Evolutionary conservation across 768 basidiomycete genomes (phyloP).

Genomic region (Tylopilus sp.): DNA sequence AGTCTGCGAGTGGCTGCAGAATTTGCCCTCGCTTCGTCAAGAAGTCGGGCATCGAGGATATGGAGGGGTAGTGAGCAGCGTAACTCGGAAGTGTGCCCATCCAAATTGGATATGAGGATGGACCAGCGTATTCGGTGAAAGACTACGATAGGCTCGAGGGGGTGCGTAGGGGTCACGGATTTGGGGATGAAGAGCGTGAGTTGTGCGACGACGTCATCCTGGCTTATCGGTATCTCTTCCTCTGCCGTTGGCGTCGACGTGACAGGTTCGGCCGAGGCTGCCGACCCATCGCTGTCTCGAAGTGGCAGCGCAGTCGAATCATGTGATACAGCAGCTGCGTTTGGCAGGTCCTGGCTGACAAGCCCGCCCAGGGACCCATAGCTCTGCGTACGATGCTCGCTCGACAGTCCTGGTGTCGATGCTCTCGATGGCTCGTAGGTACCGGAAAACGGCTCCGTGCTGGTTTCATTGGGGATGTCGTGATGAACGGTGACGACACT

Average conservation of each 20-base stretch:
- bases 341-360: slow-evolving; percentile 14
- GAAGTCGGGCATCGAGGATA: slow-evolving; percentile 69
- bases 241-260: slow-evolving; percentile 2
- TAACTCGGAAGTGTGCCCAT: slow-evolving; percentile 93
- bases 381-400: slow-evolving; percentile 15
- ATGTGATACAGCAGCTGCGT: slow-evolving; percentile 12
- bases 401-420: slow-evolving; percentile 16
- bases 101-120: slow-evolving; percentile 76
- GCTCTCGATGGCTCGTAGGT: background rate
- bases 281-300: background rate
- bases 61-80: slow-evolving; percentile 89
- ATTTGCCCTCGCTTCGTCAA: slow-evolving; percentile 70
- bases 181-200: slow-evolving; percentile 60
- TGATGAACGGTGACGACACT: slow-evolving; percentile 62
- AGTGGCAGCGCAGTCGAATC: slow-evolving; percentile 3
- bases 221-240: slow-evolving; percentile 26
- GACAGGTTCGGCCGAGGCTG: slow-evolving; percentile 6
- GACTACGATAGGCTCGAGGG: slow-evolving; percentile 70
- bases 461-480: slow-evolving; percentile 60
- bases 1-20: slow-evolving; percentile 70
- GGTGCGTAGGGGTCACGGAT: slow-evolving; percentile 64
- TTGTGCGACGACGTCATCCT: slow-evolving; percentile 55
- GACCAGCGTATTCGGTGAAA: slow-evolving; percentile 80
- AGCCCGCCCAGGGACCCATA: slow-evolving; percentile 8
- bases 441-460: slow-evolving; percentile 31